These are phyloP conservation scores for Tanacetum coccineum DNA, from an alignment of 129 eudicot genomes.

Conservation along the genomic window DNA sequence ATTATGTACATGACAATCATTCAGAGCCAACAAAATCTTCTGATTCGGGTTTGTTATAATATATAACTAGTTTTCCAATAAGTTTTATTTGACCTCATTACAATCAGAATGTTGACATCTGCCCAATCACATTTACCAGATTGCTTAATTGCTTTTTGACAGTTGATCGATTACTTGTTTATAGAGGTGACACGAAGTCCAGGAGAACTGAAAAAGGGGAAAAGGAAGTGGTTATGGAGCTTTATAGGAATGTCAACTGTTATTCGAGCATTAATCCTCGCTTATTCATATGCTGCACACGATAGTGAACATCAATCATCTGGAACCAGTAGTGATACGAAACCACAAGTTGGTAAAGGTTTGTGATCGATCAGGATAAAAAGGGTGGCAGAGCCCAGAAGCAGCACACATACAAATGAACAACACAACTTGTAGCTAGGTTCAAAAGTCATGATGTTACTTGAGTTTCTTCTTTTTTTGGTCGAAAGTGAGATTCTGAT, in stretches of 20 bases:
- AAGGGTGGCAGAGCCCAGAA: not conserved
- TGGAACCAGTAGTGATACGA: not conserved
- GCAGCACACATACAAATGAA: not conserved
- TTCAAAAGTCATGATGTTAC: not conserved
- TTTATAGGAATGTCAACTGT: slow-evolving; percentile 44
- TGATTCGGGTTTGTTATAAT: not conserved
- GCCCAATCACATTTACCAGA: not conserved
- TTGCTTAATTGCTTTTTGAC: not conserved
- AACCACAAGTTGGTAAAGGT: not conserved
- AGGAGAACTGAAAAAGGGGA: slow-evolving; percentile 34
- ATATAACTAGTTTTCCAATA: too few relatives aligned
- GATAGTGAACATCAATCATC: not conserved
- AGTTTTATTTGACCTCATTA: too few relatives aligned
- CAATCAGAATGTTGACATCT: not conserved
- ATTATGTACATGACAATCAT: not conserved
- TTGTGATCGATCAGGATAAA: not conserved
- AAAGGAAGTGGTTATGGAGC: slow-evolving; percentile 49
- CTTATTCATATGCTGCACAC: slow-evolving; percentile 31
- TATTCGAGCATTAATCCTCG: slow-evolving; percentile 46
- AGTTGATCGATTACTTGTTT: not conserved
- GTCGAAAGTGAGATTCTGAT: not conserved
- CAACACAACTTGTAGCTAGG: not conserved
- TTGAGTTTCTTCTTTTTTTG: not conserved
- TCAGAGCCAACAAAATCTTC: not conserved
- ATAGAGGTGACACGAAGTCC: slow-evolving; percentile 44